Conservation (phyloP, 495 filamentous ascomycete genomes). For the Mytilinidion resinicola region DNA sequence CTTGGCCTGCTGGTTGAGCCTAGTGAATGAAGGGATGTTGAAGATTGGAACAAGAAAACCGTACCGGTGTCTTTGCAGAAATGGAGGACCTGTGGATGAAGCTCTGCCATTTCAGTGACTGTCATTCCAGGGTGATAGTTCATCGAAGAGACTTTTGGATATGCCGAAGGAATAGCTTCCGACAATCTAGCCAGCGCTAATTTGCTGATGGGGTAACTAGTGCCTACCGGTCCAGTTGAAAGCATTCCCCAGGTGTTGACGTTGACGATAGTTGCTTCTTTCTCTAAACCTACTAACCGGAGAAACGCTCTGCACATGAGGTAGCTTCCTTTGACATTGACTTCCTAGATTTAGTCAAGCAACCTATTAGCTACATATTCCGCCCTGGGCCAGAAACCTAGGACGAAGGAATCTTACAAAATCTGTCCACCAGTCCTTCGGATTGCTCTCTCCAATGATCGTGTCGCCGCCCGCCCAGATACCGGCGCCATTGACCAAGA, state of each 20-base stretch:
- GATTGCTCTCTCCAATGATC: slow-evolving; percentile 3
- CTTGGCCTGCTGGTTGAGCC: neutral
- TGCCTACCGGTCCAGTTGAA: too few relatives aligned
- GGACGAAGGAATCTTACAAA: slow-evolving; percentile 6
- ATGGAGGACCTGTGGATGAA: neutral
- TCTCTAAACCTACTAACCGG: too few relatives aligned
- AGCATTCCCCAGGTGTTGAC: neutral
- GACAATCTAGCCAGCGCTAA: too few relatives aligned
- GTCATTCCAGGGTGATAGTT: too few relatives aligned
- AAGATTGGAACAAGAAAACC: neutral
- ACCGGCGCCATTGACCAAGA: slow-evolving; percentile 22
- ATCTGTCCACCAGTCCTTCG: slow-evolving; percentile 20
- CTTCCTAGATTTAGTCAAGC: slow-evolving; percentile 9
- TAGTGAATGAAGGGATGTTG: too few relatives aligned
- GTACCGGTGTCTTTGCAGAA: slow-evolving; percentile 10
- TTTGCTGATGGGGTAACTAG: too few relatives aligned
- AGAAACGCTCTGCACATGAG: slow-evolving; percentile 2
- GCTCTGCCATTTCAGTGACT: too few relatives aligned
- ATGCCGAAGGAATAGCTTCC: too few relatives aligned
- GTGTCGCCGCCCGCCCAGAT: neutral
- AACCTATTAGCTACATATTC: neutral
- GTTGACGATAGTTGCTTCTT: slow-evolving; percentile 10
- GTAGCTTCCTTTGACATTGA: slow-evolving; percentile 20
- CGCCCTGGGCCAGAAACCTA: neutral
- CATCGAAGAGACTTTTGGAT: too few relatives aligned